Base-by-base conservation (phyloP, 2,329 filamentous ascomycete genomes). In the Scolecobasidium constrictum region DNA sequence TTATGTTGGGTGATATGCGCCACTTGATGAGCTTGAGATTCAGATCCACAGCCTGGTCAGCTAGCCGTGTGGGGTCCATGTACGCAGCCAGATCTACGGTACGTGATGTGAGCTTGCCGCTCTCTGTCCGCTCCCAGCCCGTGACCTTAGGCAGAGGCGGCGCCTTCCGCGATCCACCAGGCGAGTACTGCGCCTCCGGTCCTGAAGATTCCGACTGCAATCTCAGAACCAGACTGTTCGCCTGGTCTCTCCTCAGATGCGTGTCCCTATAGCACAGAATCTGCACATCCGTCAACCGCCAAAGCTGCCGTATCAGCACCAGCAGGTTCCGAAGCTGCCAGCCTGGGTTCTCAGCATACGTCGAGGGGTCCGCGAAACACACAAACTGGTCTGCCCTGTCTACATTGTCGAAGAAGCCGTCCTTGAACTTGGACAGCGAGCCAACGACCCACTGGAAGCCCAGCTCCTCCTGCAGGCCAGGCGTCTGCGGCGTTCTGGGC, bases 11-110 rank as follows among this genome's bases (percentile, higher is more conserved):
- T 5, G 87, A 86, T 53, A 98, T 86, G 31, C 92, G 81, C 92
- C 92, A 98, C 65, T 95, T 98, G 81, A 98, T 98, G 45, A 98
- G 73, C 64, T 96, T 96, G 47, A 96, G 71, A 56, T 98, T 98
- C 46, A 98, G 72, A 56, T 98, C 92, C 7, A 96, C 90, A 1
- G 88, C 87, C 58, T 94, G 87, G 57, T 96, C 88, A 17, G 92
- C 92, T 15, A 96, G 69, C 52, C 81, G 80, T 23, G 74, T 69
- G 5, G 92, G 90, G 56, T 98, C 88, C 83, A 98, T 90, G 53
- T 94, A 94, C 53, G 92, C 86, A 16, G 83, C 83, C 6, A 98
- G 71, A 54, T 93, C 86, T 12, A 86, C 86, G 15, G 82, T 74
- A 50, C 84, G 80, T 13, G 84, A 79, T 15, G 77, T 76, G 15